A percentile compares a stretch with the other conserved stretches of the same genome.
Conservation (phyloP, 805 yeast genomes). For the Starmerella apis region DNA sequence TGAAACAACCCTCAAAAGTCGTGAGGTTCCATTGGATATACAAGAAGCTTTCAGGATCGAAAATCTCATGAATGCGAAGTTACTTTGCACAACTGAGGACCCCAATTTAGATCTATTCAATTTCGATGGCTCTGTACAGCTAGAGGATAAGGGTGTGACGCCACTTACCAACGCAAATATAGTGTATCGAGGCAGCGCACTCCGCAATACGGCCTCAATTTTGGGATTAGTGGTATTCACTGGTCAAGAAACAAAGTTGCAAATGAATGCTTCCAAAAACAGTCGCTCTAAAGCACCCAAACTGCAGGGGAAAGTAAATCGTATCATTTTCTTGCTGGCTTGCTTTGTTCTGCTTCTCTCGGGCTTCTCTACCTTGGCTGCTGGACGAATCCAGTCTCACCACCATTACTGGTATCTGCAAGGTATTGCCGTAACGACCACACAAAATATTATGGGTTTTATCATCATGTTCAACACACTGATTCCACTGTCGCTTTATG, state of each 20-base stretch:
- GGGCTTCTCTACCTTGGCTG: slow-evolving; percentile 72
- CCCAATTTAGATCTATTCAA: slow-evolving; percentile 87
- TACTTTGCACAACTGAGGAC: slow-evolving; percentile 59
- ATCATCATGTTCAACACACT: slow-evolving; percentile 94
- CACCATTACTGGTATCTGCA: slow-evolving; percentile 56
- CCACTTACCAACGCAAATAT: slow-evolving; percentile 74
- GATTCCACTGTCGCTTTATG: slow-evolving; percentile 89
- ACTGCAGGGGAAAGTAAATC: slow-evolving; percentile 69
- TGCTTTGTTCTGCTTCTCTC: slow-evolving; percentile 62
- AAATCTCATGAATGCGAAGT: slow-evolving; percentile 34
- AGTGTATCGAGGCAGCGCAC: slow-evolving; percentile 79
- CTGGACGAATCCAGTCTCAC: slow-evolving; percentile 34
- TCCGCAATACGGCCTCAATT: slow-evolving; percentile 68
- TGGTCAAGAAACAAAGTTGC: slow-evolving; percentile 90
- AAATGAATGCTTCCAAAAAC: slow-evolving; percentile 86
- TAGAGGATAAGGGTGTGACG: slow-evolving; percentile 29
- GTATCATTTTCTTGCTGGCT: slow-evolving; percentile 82
- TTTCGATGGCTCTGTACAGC: slow-evolving; percentile 57
- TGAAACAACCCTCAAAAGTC: slow-evolving; percentile 81
- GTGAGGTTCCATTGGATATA: slow-evolving; percentile 55
- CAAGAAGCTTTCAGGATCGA: slow-evolving; percentile 36
- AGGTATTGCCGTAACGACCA: slow-evolving; percentile 66
- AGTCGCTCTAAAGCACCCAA: slow-evolving; percentile 92
- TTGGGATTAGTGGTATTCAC: slow-evolving; percentile 80
- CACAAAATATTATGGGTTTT: slow-evolving; percentile 88